Percentiles rank a stretch among this genome's conserved stretches.
phyloP scores from a whole-genome alignment of 169 alveolate genomes.

The Plasmodium relictum region DNA sequence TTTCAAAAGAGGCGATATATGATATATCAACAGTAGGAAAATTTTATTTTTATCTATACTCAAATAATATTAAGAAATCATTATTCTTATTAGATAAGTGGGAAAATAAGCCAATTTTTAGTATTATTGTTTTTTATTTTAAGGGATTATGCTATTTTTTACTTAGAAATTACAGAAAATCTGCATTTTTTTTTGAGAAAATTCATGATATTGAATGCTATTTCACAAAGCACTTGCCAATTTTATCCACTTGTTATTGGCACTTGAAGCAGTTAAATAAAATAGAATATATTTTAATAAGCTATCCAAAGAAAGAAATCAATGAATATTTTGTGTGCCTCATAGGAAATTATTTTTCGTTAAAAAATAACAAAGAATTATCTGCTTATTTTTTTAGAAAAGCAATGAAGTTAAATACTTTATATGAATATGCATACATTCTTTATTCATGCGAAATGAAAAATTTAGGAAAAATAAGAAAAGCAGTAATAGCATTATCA shows the following conservation, averaged over 20 bases:
- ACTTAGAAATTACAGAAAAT: slow-evolving; percentile 53
- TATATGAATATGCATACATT: slow-evolving; percentile 67
- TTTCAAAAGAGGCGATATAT: slow-evolving; percentile 34
- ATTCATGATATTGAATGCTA: slow-evolving; percentile 49
- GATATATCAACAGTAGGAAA: slow-evolving; percentile 46
- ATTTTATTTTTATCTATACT: slow-evolving; percentile 24
- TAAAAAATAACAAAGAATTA: slow-evolving; percentile 58
- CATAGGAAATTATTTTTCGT: slow-evolving; percentile 72
- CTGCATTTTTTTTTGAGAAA: slow-evolving; percentile 34
- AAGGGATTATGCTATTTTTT: slow-evolving; percentile 67
- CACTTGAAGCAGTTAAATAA: slow-evolving; percentile 18
- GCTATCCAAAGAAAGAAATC: slow-evolving; percentile 51
- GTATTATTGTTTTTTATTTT: slow-evolving; percentile 25
- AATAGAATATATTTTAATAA: slow-evolving; percentile 55
- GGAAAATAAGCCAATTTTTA: slow-evolving; percentile 65
- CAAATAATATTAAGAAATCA: slow-evolving; percentile 51
- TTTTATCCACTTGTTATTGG: slow-evolving; percentile 72
- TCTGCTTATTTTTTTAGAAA: slow-evolving; percentile 43
- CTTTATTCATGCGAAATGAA: slow-evolving; percentile 70
- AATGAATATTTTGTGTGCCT: slow-evolving; percentile 63
- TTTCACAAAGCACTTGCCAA: slow-evolving; percentile 64
- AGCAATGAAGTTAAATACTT: slow-evolving; percentile 44
- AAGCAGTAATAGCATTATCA: slow-evolving; percentile 58
- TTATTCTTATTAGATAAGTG: slow-evolving; percentile 57
- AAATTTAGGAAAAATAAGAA: slow-evolving; percentile 31